Base-by-base conservation (phyloP, 2,329 filamentous ascomycete genomes). In the Ceratocystis alfenasii region DNA sequence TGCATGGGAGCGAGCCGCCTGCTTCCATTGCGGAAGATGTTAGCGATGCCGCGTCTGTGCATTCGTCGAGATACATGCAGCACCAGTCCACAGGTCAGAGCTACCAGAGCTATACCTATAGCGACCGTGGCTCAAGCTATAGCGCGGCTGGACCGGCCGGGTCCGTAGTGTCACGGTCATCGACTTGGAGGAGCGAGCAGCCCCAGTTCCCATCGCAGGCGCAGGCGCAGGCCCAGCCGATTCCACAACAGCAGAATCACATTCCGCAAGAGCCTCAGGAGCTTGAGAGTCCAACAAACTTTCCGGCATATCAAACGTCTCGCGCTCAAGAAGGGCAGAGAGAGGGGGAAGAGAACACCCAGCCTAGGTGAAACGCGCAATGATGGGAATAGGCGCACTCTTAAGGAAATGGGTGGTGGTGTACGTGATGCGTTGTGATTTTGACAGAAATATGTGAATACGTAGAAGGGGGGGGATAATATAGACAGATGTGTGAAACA, bases 211-310 rank as follows among this genome's bases (percentile, higher is more conserved):
- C 48, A 53, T 8, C 20, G 45, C 45, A 48, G n/a, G n/a, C n/a
- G 2, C 15, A 17, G 45, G 30, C 30, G 30, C 48, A 50, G 3
- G 7, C 5, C 12, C 48, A 7, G 48, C 20, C 41, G 17, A 8
- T n/a, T 41, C 59, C 22, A 33, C 59, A 45, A 25, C 59, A 44
- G 12, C 48, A 50, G 48, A 5, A 50, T 22, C 20, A 50, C 2
- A 20, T 50, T 10, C 53, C 22, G 22, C 22, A 30, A 33, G 53
- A 57, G 53, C 53, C 28, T 17, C 53, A 59, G 33, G 55, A 59
- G 28, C 55, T 59, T 17, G 55, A 59, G n/a, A 36, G 55, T 8
- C 55, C 55, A 15, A 59, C 55, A n/a, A 59, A 59, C 25, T n/a
- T 59, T 6, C 25, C 55, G 28, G 28, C 17, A 12, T n/a, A 59